Percentiles rank a stretch among this genome's conserved stretches.
Evolutionary conservation across 2,329 filamentous ascomycete species (phyloP).

Genomic region (Penicillium glabrum): DNA sequence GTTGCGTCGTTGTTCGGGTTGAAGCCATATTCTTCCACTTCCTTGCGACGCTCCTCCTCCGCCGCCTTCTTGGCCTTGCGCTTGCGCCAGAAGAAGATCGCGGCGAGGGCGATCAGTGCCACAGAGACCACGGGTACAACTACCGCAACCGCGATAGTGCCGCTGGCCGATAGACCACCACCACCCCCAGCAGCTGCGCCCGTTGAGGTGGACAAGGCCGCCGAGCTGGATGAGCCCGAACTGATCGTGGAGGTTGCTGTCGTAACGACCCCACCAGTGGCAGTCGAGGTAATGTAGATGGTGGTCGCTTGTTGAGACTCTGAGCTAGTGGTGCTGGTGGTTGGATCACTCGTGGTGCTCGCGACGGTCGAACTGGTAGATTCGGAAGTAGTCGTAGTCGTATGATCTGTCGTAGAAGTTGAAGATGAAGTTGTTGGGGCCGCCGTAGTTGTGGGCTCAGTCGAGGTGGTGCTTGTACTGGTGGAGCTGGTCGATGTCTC

Average conservation of each 20-base stretch:
- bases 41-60: slow-evolving; percentile 87
- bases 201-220: slow-evolving; percentile 26
- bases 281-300: slow-evolving; percentile 5
- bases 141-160: slow-evolving; percentile 87
- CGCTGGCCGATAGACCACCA: slow-evolving; percentile 48
- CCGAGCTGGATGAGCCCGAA: slow-evolving; percentile 16
- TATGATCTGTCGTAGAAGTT: slow-evolving; percentile 24
- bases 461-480: slow-evolving; percentile 14
- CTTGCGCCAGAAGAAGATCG: slow-evolving; percentile 83
- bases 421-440: neutral
- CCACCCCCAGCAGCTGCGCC: slow-evolving; percentile 20
- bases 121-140: slow-evolving; percentile 91
- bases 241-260: slow-evolving; percentile 15
- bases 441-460: slow-evolving; percentile 15
- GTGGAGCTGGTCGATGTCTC: slow-evolving; percentile 9
- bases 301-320: slow-evolving; percentile 11
- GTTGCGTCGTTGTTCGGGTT: slow-evolving; percentile 96
- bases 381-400: slow-evolving; percentile 12
- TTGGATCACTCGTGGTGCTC: slow-evolving; percentile 11
- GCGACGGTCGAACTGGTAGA: slow-evolving; percentile 8
- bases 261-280: slow-evolving; percentile 2
- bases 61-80: slow-evolving; percentile 81
- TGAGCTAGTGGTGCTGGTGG: neutral
- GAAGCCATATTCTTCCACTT: slow-evolving; percentile 95
- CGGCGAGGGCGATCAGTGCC: slow-evolving; percentile 72